phyloP scores from a whole-genome alignment of 345 rosid species.

The Eutrema japonicum region DNA sequence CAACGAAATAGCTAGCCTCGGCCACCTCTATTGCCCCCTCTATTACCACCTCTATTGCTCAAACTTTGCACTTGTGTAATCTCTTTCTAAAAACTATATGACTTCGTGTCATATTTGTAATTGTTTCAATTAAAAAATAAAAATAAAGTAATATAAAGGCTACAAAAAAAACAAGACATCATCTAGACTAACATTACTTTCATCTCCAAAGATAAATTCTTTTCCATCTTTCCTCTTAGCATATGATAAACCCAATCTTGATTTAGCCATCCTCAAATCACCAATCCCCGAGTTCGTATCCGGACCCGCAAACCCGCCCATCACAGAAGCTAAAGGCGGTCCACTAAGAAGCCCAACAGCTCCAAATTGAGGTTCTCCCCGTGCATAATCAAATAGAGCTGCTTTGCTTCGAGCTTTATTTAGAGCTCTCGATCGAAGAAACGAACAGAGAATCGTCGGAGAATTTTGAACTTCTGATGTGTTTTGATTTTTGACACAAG shows the following conservation, averaged over 20 bases:
- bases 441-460: neutral
- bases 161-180: conserved; percentile 80
- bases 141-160: conserved; percentile 52
- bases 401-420: too few species aligned
- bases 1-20: too few species aligned
- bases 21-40: too few species aligned
- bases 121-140: too few species aligned
- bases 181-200: conserved; percentile 54
- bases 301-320: conserved; percentile 86
- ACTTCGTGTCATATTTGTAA: too few species aligned
- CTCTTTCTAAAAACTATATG: too few species aligned
- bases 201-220: conserved; percentile 73
- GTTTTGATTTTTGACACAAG: too few species aligned
- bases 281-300: conserved; percentile 82
- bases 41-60: too few species aligned
- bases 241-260: conserved; percentile 82
- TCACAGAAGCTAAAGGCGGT: conserved; percentile 74
- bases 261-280: conserved; percentile 77
- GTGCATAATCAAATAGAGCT: conserved; percentile 76
- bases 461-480: neutral
- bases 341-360: conserved; percentile 85
- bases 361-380: conserved; percentile 59
- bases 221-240: conserved; percentile 80
- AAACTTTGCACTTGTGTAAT: too few species aligned
- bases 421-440: neutral